Evolutionary conservation across 371 early-diverging fungal species (phyloP).

Genomic region (Mucor circinelloides): DNA sequence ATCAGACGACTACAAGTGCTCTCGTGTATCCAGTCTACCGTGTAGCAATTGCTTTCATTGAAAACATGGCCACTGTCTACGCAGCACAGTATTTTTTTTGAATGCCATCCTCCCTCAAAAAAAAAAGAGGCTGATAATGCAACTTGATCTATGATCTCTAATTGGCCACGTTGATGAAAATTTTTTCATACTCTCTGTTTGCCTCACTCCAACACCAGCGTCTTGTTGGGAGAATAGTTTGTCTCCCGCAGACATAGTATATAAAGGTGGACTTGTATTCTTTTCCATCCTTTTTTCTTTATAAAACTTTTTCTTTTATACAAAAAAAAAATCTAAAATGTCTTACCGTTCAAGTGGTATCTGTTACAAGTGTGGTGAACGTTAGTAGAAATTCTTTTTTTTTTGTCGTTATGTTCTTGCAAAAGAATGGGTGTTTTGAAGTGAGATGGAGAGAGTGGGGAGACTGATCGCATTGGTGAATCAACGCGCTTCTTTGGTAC

Average conservation of each 20-base stretch:
- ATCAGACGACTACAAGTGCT: too few species aligned
- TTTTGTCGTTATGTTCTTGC: background rate
- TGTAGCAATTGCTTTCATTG: too few species aligned
- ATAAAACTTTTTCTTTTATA: slow-evolving; percentile 2
- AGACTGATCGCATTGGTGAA: background rate
- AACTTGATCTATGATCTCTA: background rate
- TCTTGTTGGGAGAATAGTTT: background rate
- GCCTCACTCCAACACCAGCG: background rate
- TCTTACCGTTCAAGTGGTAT: slow-evolving; percentile 41
- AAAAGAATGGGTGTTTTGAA: background rate
- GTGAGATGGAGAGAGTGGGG: background rate
- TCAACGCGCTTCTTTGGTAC: background rate
- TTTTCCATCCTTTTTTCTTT: slow-evolving; percentile 4
- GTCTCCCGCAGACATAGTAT: background rate
- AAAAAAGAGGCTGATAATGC: slow-evolving; percentile 3
- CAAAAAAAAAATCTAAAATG: slow-evolving; percentile 21
- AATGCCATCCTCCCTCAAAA: too few species aligned
- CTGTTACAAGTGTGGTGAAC: slow-evolving; percentile 58
- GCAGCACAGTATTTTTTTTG: too few species aligned
- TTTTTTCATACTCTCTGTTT: background rate
- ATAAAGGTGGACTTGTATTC: background rate
- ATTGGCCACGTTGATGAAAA: background rate
- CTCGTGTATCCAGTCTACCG: too few species aligned
- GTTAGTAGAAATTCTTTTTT: slow-evolving; percentile 39
- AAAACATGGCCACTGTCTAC: too few species aligned